phyloP scores from a whole-genome alignment of 257 asterid species.

The Ilex aquifolium region DNA sequence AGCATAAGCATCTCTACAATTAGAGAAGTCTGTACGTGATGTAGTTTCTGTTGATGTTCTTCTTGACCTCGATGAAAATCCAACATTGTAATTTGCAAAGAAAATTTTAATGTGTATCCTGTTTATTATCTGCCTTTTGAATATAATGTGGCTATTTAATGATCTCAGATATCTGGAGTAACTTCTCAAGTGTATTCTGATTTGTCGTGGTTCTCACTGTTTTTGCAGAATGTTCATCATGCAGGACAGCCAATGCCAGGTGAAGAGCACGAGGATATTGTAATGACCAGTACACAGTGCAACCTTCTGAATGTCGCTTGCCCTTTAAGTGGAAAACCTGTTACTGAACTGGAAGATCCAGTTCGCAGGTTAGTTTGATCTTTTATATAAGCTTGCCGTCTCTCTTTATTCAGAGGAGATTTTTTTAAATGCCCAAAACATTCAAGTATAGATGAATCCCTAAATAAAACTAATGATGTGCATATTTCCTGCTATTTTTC shows the following conservation, averaged over 20 bases:
- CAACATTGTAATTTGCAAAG: too few relatives aligned
- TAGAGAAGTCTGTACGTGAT: too few relatives aligned
- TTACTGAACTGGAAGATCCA: constrained; percentile 69
- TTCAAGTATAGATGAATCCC: too few relatives aligned
- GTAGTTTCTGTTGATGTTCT: too few relatives aligned
- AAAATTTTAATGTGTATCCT: too few relatives aligned
- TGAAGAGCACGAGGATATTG: constrained; percentile 93
- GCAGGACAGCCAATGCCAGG: constrained; percentile 94
- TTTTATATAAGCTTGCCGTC: too few relatives aligned
- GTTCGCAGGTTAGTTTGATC: constrained; percentile 57
- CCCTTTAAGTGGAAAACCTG: constrained; percentile 80
- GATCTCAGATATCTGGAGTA: background rate
- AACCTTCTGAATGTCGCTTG: constrained; percentile 58
- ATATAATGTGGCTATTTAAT: background rate
- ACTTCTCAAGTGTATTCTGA: background rate
- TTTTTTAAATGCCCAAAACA: too few relatives aligned
- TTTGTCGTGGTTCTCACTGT: constrained; percentile 11
- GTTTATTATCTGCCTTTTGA: background rate
- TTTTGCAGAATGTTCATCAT: constrained; percentile 81
- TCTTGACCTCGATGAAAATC: too few relatives aligned
- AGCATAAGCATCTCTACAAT: too few relatives aligned
- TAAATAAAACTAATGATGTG: too few relatives aligned
- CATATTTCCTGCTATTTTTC: too few relatives aligned
- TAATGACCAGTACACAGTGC: constrained; percentile 78
- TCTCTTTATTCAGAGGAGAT: too few relatives aligned